Evolutionary conservation across 2,329 filamentous ascomycete genomes (phyloP).

Genomic region (Lecanosticta acicola): DNA sequence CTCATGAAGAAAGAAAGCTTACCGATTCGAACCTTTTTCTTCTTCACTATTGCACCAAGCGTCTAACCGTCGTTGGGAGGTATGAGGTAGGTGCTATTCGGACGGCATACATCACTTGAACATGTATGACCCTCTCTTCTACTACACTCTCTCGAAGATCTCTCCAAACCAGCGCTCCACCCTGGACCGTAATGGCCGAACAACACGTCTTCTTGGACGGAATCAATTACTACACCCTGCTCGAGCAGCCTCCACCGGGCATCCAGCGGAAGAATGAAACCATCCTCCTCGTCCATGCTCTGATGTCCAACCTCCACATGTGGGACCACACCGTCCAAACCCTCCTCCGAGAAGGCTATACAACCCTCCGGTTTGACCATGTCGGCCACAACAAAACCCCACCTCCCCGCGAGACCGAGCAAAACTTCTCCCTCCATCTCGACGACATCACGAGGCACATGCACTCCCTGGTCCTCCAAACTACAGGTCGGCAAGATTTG

Average conservation of each 20-base stretch:
- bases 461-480: constrained; percentile 7
- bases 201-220: constrained; percentile 13
- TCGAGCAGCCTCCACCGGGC: constrained; percentile 14
- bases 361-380: constrained; percentile 28
- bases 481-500: constrained; percentile 11
- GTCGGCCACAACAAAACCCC: constrained; percentile 13
- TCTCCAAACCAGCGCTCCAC: no score
- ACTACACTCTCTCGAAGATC: no score
- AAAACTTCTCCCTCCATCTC: neutral
- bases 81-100: no score
- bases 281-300: constrained; percentile 26
- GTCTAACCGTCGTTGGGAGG: no score
- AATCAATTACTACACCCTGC: constrained; percentile 25
- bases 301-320: constrained; percentile 29
- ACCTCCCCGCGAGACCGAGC: neutral
- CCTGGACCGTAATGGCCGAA: no score
- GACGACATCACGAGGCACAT: neutral
- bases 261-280: constrained; percentile 2
- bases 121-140: no score
- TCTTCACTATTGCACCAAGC: no score
- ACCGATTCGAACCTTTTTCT: no score
- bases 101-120: no score
- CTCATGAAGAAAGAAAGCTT: no score
- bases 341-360: constrained; percentile 22
- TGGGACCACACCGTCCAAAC: constrained; percentile 23